Conservation (phyloP, 2,329 filamentous ascomycete genomes). For the Diatrype stigma region DNA sequence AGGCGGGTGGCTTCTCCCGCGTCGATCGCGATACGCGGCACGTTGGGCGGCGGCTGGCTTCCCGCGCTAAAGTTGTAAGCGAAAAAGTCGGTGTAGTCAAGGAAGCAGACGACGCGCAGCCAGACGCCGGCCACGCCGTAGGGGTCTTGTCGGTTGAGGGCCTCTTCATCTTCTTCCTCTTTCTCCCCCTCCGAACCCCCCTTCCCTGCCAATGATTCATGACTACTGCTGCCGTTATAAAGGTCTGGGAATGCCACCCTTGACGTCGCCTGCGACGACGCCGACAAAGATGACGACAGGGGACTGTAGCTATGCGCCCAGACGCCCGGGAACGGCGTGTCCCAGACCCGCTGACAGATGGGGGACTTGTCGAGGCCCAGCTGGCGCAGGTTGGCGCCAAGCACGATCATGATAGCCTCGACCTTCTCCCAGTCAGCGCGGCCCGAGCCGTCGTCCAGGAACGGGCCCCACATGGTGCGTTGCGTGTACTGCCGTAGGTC, state of each 20-base stretch:
- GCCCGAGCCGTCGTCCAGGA: slow-evolving; percentile 56
- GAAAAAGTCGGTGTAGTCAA: slow-evolving; percentile 70
- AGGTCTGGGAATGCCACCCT: too few relatives aligned
- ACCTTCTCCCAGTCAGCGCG: slow-evolving; percentile 76
- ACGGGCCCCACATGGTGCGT: slow-evolving; percentile 66
- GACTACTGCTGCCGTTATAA: too few relatives aligned
- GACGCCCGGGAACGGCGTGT: slow-evolving; percentile 51
- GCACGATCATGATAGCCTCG: slow-evolving; percentile 67
- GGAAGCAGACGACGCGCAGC: slow-evolving; percentile 56
- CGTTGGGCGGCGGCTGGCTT: slow-evolving; percentile 35
- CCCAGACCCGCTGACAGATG: slow-evolving; percentile 50
- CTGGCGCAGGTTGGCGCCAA: slow-evolving; percentile 57
- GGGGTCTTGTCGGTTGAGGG: slow-evolving; percentile 57
- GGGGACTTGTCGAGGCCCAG: slow-evolving; percentile 41
- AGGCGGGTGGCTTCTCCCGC: slow-evolving; percentile 65
- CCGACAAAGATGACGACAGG: slow-evolving; percentile 20
- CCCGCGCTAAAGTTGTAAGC: slow-evolving; percentile 62
- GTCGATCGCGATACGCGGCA: slow-evolving; percentile 50
- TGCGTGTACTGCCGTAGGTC: slow-evolving; percentile 66
- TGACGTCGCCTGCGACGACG: slow-evolving; percentile 15
- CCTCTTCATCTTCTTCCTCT: too few relatives aligned
- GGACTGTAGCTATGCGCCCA: slow-evolving; percentile 47
- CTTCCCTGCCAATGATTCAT: too few relatives aligned
- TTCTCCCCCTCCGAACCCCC: too few relatives aligned
- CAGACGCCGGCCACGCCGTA: slow-evolving; percentile 69